Base-by-base conservation (phyloP, 768 basidiomycete species). In the Lactarius psammicola region DNA sequence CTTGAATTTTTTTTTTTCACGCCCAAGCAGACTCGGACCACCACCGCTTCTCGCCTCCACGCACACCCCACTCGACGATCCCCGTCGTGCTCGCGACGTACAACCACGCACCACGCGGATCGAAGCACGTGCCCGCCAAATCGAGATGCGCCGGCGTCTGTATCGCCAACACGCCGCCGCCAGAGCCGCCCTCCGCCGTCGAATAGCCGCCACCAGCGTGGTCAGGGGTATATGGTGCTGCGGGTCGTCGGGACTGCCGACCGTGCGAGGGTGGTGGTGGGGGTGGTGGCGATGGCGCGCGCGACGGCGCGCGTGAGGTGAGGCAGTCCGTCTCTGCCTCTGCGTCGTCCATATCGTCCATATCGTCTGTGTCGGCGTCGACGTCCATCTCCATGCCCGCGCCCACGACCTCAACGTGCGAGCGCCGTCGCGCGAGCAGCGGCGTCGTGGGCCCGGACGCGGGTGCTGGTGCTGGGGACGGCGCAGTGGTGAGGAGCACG, bases 61-160 rank as follows among this genome's bases (percentile, higher is more conserved):
- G 79, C 60, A 95, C 79, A 53, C 82, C 79, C 89, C 90, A 95
- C 74, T 94, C 92, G 8, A 86, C 87, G 30, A 95, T 79, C 42
- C 86, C 85, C 65, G 79, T 74, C 65, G 82, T 82, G 62, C 84
- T 84, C 26, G 86, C 90, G 17, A 85, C 87, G 71, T 92, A 92
- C 34, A 92, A 71, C 73, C 80, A 84, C 67, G 81, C 80, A 2
- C 90, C 90, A 6, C 75, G 76, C 20, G 88, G 89, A 73, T 91
- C 90, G 69, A 91, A 92, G 67, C 86, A 90, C 44, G 83, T 78
- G 15, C 90, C 90, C 2, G 89, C 88, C 58, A 92, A 75, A 71
- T 88, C 85, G 42, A 83, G 71, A 63, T 83, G 77, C 75, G 33
- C 77, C 68, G 51, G 63, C 40, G 62, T 71, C 69, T 44, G 63